Evolutionary conservation across 345 rosid genomes (phyloP).

Genomic region (Conringia planisiliqua): DNA sequence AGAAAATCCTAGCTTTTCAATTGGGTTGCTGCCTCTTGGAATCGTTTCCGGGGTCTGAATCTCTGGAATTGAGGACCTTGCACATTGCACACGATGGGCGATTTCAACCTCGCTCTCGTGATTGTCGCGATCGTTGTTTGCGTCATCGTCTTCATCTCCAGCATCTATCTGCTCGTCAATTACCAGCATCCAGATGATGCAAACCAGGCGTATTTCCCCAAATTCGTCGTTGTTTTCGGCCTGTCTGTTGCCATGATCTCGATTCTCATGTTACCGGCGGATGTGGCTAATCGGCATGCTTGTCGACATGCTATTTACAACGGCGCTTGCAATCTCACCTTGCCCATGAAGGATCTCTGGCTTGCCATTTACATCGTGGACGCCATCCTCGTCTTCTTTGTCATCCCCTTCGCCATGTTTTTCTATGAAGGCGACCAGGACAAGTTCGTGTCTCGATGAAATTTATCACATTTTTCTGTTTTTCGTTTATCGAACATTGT

Average conservation of each 20-base stretch:
- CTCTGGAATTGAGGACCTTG: conserved; percentile 20
- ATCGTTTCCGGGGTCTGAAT: conserved; percentile 19
- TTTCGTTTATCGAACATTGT: neutral
- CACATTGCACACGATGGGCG: conserved; percentile 61
- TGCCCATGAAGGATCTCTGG: conserved; percentile 99
- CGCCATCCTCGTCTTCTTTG: conserved; percentile 87
- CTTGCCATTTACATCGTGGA: conserved; percentile 79
- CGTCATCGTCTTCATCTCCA: conserved; percentile 79
- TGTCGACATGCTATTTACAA: conserved; percentile 87
- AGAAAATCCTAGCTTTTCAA: conserved; percentile 24
- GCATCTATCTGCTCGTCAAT: conserved; percentile 92
- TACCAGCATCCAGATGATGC: conserved; percentile 99
- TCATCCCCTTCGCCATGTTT: conserved; percentile 98
- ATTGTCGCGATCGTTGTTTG: conserved; percentile 91
- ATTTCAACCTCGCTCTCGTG: conserved; percentile 98
- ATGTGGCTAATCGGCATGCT: conserved; percentile 98
- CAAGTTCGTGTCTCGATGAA: conserved; percentile 54
- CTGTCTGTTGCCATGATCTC: conserved; percentile 83
- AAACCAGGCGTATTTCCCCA: conserved; percentile 98
- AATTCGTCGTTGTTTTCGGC: conserved; percentile 92
- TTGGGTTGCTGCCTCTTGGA: neutral
- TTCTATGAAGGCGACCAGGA: conserved; percentile 99
- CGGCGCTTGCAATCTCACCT: conserved; percentile 90
- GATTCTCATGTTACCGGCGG: conserved; percentile 97
- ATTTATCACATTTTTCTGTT: neutral